A percentile compares a stretch with the other conserved stretches of the same genome.
These are phyloP conservation scores for Heterobasidion irregulare DNA, from an alignment of 1,284 basidiomycete species.

Conservation along the genomic window DNA sequence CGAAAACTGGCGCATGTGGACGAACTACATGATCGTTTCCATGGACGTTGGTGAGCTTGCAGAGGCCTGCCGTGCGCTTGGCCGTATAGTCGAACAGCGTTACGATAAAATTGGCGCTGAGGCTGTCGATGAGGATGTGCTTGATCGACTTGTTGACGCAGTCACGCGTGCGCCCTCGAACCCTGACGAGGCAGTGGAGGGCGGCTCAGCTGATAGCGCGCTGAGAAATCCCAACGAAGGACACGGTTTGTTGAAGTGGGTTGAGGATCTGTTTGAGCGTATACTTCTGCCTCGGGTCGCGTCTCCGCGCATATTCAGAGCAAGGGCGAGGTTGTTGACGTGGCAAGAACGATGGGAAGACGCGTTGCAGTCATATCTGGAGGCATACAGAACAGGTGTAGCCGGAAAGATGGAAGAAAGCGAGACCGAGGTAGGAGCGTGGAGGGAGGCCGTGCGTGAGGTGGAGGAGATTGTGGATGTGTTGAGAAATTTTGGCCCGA, in stretches of 20 bases:
- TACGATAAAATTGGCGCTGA: slow-evolving; percentile 52
- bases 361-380: slow-evolving; percentile 74
- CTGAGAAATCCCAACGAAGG: slow-evolving; percentile 51
- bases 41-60: slow-evolving; percentile 89
- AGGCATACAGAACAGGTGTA: slow-evolving; percentile 72
- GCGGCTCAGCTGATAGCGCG: slow-evolving; percentile 16
- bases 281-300: slow-evolving; percentile 75
- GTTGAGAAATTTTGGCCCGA: slow-evolving; percentile 75
- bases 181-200: slow-evolving; percentile 26
- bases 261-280: slow-evolving; percentile 66
- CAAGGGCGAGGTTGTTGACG: slow-evolving; percentile 73
- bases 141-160: slow-evolving; percentile 81
- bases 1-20: slow-evolving; percentile 98
- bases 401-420: slow-evolving; percentile 60
- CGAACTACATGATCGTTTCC: slow-evolving; percentile 93
- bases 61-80: slow-evolving; percentile 82
- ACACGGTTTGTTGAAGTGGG: slow-evolving; percentile 52
- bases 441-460: slow-evolving; percentile 68
- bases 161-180: slow-evolving; percentile 56
- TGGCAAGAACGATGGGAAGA: slow-evolving; percentile 69
- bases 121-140: slow-evolving; percentile 76
- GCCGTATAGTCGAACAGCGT: slow-evolving; percentile 78
- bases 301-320: slow-evolving; percentile 70
- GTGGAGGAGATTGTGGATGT: slow-evolving; percentile 81
- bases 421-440: slow-evolving; percentile 58